phyloP scores from a whole-genome alignment of 108 stramenopile species.

The Cyclotella cryptica region DNA sequence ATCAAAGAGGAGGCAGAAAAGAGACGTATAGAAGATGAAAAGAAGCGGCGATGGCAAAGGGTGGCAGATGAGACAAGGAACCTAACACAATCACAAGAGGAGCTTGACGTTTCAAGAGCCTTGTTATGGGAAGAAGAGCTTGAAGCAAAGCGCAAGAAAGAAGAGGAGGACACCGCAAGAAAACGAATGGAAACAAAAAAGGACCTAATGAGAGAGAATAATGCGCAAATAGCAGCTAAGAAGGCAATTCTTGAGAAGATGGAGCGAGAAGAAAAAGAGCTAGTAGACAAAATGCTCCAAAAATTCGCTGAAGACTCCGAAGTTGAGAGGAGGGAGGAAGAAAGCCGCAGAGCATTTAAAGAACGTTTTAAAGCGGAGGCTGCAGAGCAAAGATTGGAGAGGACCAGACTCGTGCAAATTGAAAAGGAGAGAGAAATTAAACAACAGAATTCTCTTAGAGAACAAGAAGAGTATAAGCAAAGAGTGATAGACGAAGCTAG shows the following conservation, averaged over 20 bases:
- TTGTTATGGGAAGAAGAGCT: conserved; percentile 79
- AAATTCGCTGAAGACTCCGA: conserved; percentile 70
- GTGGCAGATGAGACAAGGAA: conserved; percentile 63
- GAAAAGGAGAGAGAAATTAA: conserved; percentile 56
- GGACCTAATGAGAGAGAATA: conserved; percentile 63
- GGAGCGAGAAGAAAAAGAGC: conserved; percentile 65
- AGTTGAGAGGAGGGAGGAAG: conserved; percentile 53
- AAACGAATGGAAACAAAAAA: conserved; percentile 47
- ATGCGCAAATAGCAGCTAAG: conserved; percentile 54
- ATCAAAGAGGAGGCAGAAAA: conserved; percentile 51
- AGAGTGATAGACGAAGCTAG: conserved; percentile 64
- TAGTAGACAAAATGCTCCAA: conserved; percentile 64
- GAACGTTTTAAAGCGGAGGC: conserved; percentile 54
- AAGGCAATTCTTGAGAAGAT: conserved; percentile 62
- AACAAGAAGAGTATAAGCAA: conserved; percentile 59
- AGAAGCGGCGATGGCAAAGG: conserved; percentile 53
- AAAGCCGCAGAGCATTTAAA: conserved; percentile 41
- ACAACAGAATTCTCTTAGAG: conserved; percentile 34
- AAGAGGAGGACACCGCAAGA: conserved; percentile 57
- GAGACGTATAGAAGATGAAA: conserved; percentile 54
- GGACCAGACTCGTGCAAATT: conserved; percentile 40
- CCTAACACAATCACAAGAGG: conserved; percentile 56
- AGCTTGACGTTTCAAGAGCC: conserved; percentile 60
- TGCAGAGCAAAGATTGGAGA: conserved; percentile 51
- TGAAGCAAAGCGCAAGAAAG: conserved; percentile 55